Evolutionary conservation across 495 filamentous ascomycete genomes (phyloP), one percentile per base, ranked within the genome.

Genomic region (Podospora didyma): DNA sequence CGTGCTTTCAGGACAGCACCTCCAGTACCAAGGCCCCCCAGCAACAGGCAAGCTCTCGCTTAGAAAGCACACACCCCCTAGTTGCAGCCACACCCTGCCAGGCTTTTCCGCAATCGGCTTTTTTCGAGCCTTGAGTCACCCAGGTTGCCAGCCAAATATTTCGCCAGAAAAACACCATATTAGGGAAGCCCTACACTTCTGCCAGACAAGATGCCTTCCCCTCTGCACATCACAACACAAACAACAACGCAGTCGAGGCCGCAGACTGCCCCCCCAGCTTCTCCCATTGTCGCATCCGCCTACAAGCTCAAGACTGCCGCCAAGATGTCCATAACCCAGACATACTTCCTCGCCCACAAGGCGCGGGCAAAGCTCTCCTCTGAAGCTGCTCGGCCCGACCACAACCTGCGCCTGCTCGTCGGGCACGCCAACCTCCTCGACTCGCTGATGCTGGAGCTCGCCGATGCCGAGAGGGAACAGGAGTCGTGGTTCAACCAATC

Each of bases 401-500:
- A 97, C 79, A 86, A 97, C 78, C 88, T 98, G 57, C 85, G 93
- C 66, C 85, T 92, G 12, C 84, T 98, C 52, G 94, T 98, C 59
- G 83, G 95, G 56, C 94, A 98, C 75, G 94, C 94, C 80, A 98
- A 98, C 81, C 86, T 98, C 14, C 89, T 98, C 63, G 94, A 98
- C 77, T 86, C 86, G 12, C 79, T 98, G 62, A 97, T 97, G 94
- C 78, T 96, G 58, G 92, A 96, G 69, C 89, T 98, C 17, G 85
- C 89, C 71, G 89, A 95, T 41, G 94, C 95, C 66, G 95, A 98
- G 78, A 82, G 85, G 58, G 92, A 97, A 70, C 94, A 97, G 73
- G 94, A 97, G 74, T 87, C 82, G 52, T 97, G 95, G 95, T 97
- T 97, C 86, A 92, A 97, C 83, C 86, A 93, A 74, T 90, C 89